phyloP scores from a whole-genome alignment of 1,284 basidiomycete species.

The Marasmius oreades region DNA sequence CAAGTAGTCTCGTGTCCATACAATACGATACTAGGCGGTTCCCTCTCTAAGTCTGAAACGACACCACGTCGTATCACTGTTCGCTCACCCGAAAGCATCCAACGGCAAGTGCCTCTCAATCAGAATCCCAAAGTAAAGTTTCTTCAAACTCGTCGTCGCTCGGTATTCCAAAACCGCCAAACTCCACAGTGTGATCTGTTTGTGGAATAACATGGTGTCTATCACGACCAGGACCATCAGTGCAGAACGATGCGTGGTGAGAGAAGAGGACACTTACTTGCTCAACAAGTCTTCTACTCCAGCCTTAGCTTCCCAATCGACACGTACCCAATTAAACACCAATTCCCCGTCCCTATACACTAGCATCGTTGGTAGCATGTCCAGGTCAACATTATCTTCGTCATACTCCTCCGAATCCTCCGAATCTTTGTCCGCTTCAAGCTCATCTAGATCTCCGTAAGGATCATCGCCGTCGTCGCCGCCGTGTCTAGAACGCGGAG shows the following conservation, averaged over 20 bases:
- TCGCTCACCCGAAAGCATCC: neutral
- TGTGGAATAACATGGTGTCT: conserved; percentile 47
- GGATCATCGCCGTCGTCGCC: conserved; percentile 44
- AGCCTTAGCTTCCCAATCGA: conserved; percentile 75
- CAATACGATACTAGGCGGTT: too few species aligned
- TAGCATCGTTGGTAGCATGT: conserved; percentile 80
- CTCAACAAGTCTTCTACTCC: conserved; percentile 67
- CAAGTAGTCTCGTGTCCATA: too few species aligned
- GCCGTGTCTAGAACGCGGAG: conserved; percentile 16
- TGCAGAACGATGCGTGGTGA: neutral
- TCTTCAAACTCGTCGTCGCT: conserved; percentile 46
- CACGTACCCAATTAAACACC: conserved; percentile 78
- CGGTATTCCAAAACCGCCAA: conserved; percentile 35
- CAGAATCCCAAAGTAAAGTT: conserved; percentile 30
- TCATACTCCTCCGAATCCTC: conserved; percentile 36
- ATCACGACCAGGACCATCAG: conserved; percentile 2
- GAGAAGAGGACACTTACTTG: conserved; percentile 39
- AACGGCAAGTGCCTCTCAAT: neutral
- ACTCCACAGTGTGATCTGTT: conserved; percentile 18
- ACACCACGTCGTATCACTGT: too few species aligned
- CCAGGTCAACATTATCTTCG: conserved; percentile 65
- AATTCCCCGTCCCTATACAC: conserved; percentile 82
- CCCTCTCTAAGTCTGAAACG: too few species aligned
- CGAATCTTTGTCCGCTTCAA: conserved; percentile 24
- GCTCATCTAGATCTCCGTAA: conserved; percentile 27